Percentiles rank a stretch among this genome's conserved stretches.
Conservation (phyloP, 2,329 filamentous ascomycete genomes). For the Orbilia quercus region DNA sequence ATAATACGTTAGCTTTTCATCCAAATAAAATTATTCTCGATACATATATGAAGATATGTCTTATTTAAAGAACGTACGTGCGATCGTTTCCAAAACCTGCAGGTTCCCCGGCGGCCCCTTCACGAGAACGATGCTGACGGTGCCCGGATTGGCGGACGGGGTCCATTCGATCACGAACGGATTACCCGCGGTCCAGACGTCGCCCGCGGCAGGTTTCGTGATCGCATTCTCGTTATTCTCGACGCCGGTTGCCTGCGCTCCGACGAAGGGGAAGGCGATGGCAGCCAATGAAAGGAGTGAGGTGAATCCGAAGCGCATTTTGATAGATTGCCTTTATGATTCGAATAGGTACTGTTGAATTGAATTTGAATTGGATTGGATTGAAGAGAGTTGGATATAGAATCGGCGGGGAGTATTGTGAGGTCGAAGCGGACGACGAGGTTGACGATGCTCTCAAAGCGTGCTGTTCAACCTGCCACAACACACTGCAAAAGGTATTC, state of each 20-base stretch:
- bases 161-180: constrained; percentile 45
- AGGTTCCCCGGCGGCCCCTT: constrained; percentile 31
- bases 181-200: constrained; percentile 24
- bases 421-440: constrained; percentile 6
- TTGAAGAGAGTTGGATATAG: background rate
- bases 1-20: background rate
- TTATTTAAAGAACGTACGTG: constrained; percentile 53
- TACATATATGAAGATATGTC: too few species aligned
- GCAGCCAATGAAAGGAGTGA: constrained; percentile 29
- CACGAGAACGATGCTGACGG: constrained; percentile 45
- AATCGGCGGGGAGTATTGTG: background rate
- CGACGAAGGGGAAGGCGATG: constrained; percentile 28
- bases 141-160: constrained; percentile 39
- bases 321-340: too few species aligned
- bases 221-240: constrained; percentile 51
- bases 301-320: constrained; percentile 45
- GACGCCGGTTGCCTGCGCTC: constrained; percentile 31
- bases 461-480: constrained; percentile 20
- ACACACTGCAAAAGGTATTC: constrained; percentile 10
- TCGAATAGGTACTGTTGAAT: background rate
- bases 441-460: constrained; percentile 25
- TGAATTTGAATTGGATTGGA: background rate
- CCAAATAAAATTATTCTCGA: background rate
- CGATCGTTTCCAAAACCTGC: constrained; percentile 41
- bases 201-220: constrained; percentile 29